Evolutionary conservation across 2,329 filamentous ascomycete genomes (phyloP).

Genomic region (Diplodia corticola): DNA sequence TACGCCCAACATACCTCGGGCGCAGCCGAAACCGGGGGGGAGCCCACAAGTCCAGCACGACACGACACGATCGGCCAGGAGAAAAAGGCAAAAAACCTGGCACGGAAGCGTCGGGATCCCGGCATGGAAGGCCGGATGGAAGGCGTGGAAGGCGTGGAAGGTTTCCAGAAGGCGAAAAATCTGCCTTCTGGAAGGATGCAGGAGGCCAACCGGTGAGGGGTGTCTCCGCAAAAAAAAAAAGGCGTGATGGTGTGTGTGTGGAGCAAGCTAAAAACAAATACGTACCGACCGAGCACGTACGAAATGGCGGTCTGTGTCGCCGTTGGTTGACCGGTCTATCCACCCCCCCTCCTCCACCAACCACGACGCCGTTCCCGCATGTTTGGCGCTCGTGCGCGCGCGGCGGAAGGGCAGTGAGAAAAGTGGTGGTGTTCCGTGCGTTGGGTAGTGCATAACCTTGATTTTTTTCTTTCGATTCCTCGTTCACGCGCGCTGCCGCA

Average conservation of each 20-base stretch:
- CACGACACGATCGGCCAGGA: too few relatives aligned
- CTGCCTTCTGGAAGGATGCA: too few relatives aligned
- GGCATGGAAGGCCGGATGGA: neutral
- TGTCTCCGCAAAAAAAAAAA: too few relatives aligned
- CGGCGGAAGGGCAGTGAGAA: neutral
- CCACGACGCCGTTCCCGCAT: too few relatives aligned
- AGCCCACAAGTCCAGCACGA: too few relatives aligned
- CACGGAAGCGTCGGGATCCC: too few relatives aligned
- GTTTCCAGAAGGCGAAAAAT: neutral
- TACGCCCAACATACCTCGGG: neutral
- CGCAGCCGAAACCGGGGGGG: neutral
- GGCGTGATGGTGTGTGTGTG: neutral
- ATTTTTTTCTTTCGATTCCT: neutral
- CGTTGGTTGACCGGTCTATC: neutral
- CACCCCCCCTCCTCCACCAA: too few relatives aligned
- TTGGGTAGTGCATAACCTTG: neutral
- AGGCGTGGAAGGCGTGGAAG: neutral
- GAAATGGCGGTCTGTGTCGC: slow-evolving; percentile 1
- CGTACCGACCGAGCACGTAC: neutral
- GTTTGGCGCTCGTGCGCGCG: neutral
- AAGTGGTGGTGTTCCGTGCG: neutral
- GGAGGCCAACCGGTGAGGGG: too few relatives aligned
- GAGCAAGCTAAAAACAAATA: neutral
- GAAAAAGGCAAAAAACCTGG: neutral
- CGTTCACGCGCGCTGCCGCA: neutral